These are phyloP conservation scores for Areca catechu DNA, from an alignment of 176 grass and related monocot species.

Conservation along the genomic window DNA sequence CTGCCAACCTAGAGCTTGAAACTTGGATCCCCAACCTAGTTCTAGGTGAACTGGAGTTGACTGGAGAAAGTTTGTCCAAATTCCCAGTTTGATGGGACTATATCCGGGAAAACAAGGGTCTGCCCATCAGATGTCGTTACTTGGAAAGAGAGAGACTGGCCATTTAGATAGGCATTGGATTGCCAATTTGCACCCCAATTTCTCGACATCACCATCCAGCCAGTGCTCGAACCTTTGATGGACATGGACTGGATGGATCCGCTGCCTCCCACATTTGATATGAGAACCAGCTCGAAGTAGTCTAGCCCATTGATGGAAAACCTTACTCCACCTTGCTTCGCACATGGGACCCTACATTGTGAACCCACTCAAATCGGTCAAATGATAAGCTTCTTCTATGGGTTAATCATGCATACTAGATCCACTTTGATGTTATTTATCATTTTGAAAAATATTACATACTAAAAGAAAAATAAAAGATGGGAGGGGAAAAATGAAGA, in stretches of 20 bases:
- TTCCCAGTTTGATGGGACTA: slow-evolving; percentile 29
- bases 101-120: slow-evolving; percentile 21
- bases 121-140: slow-evolving; percentile 36
- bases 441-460: no score
- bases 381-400: no score
- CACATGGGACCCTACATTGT: slow-evolving; percentile 26
- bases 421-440: no score
- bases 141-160: slow-evolving; percentile 58
- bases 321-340: slow-evolving; percentile 50
- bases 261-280: slow-evolving; percentile 48
- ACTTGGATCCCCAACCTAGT: no score
- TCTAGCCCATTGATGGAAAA: slow-evolving; percentile 63
- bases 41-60: slow-evolving; percentile 39
- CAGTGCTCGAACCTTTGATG: slow-evolving; percentile 42
- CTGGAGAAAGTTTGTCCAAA: slow-evolving; percentile 72
- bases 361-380: no score
- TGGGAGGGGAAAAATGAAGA: no score
- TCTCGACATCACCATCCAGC: slow-evolving; percentile 43
- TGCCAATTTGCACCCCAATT: slow-evolving; percentile 83
- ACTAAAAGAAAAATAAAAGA: no score
- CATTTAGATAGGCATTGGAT: slow-evolving; percentile 28
- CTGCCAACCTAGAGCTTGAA: no score
- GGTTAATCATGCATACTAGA: no score
- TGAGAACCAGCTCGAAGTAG: slow-evolving; percentile 70
- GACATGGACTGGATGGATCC: slow-evolving; percentile 38